Base-by-base conservation (phyloP, 805 yeast genomes). In the Metschnikowia peoriensis region DNA sequence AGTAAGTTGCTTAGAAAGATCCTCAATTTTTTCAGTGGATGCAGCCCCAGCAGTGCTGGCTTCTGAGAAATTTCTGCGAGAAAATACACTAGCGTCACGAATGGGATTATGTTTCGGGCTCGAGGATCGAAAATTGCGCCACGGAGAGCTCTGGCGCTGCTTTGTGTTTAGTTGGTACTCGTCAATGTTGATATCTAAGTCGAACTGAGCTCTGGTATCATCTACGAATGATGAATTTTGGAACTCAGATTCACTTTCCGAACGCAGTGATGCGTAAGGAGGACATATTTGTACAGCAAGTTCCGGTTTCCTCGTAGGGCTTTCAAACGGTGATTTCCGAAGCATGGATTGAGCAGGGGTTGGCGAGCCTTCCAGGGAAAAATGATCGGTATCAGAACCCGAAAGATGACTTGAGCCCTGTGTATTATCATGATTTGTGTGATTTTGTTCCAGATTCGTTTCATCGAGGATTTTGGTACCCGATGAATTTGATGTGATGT, bases 1-100 rank as follows among this genome's bases (percentile, higher is more conserved):
- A 3, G 75, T 69, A 28, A 73, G 61, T 39, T 55, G 61, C 27
- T 55, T 57, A 7, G 62, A 47, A n/a, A 59, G 58, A n/a, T 59
- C 61, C 27, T 58, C 60, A 11, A 53, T 38, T 44, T 54, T 51
- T 15, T 51, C 46, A 10, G 48, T 44, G 7, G 59, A 45, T 27
- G 53, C 50, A 11, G 47, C 48, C 3, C 51, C 59, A 0, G 50
- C 43, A 9, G 50, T 40, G 7, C 47, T n/a, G 12, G 35, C 46
- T 14, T 55, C 52, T 7, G 57, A 46, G 46, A 49, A 41, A 14
- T 48, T 49, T 46, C 53, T 47, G 14, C 39, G 46, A 28, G 52
- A 38, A 2, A 49, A 44, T 6, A 51, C 43, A 28, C 52, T 52
- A n/a, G 51, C 15, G 40, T 50, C 57, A 17, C 53, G 60, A 40